Evolutionary conservation across 306 rosid species (phyloP).

Genomic region (Quercus berberidifolia): DNA sequence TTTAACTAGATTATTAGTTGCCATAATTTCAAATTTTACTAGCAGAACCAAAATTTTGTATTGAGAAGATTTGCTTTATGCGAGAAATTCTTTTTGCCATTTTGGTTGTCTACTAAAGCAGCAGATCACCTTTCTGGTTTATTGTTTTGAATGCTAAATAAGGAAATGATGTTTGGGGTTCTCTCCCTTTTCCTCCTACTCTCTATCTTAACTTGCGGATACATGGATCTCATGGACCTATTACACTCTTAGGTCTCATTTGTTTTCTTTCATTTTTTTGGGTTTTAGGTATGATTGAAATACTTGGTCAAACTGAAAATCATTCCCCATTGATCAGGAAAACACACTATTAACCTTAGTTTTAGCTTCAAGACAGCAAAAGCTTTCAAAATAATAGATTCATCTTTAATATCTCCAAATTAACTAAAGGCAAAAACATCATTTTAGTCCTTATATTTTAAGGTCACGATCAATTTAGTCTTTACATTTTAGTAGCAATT

Average conservation of each 20-base stretch:
- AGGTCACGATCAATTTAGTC: no score
- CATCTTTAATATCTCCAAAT: no score
- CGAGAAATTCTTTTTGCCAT: neutral
- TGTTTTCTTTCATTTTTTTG: no score
- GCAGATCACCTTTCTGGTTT: neutral
- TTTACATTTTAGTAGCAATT: no score
- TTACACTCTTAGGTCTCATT: neutral
- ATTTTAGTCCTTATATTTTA: no score
- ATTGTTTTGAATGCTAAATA: neutral
- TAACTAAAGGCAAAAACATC: no score
- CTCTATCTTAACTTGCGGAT: neutral
- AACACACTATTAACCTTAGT: no score
- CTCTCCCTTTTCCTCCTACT: neutral
- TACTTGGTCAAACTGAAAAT: no score
- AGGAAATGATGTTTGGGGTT: neutral
- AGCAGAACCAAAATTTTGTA: neutral
- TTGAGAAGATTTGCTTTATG: constrained; percentile 1
- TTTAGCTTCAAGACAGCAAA: no score
- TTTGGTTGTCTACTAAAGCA: neutral
- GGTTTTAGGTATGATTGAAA: no score
- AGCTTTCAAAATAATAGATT: no score
- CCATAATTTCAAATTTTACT: neutral
- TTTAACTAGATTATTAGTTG: neutral
- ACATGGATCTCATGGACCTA: neutral
- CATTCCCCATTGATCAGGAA: no score